Base-by-base conservation (phyloP, 208 protist species). In the Borovskyia barvae region DNA sequence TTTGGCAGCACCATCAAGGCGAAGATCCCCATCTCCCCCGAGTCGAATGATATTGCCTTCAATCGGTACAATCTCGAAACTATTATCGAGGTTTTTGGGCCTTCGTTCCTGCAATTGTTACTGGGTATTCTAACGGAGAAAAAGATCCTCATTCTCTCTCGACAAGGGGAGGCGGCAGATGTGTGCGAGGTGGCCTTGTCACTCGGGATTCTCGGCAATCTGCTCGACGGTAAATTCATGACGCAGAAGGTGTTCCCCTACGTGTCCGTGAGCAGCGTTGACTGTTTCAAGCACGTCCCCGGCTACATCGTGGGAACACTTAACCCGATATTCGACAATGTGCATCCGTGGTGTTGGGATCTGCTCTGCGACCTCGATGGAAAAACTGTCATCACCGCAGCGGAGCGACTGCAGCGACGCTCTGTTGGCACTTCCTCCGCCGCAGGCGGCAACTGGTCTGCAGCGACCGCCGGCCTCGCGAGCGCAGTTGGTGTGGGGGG, bases 241-340 rank as follows among this genome's bases (percentile, higher is more conserved):
- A 55, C 65, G n/a, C 71, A 53, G n/a, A 82, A 80, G 52, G 82
- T 93, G 25, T 93, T 93, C 46, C 86, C 86, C 11, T 93, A 88
- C 67, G 76, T 75, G 17, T 87, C 86, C 24, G 73, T 93, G 26
- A 90, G 80, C 58, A 73, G 56, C 33, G 73, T 75, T 7, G 69
- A 78, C 12, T 64, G 77, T 55, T 90, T 93, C 42, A 25, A 66
- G n/a, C 24, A 66, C 55, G 73, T 93, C 6, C 74, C 82, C 3
- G 82, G 86, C 29, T 93, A 90, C 73, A 66, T 93, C 32, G 67
- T 89, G 2, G 86, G 86, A 17, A 90, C 86, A 32, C 52, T 93
- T 47, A 93, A 93, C 51, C 86, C 86, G 40, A 87, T 93, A 30
- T 93, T 93, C 55, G 74, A 81, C 29, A 87, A 78, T 29, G 68